Conservation (phyloP, 768 basidiomycete genomes). For the Hygrocybe coccinea region DNA sequence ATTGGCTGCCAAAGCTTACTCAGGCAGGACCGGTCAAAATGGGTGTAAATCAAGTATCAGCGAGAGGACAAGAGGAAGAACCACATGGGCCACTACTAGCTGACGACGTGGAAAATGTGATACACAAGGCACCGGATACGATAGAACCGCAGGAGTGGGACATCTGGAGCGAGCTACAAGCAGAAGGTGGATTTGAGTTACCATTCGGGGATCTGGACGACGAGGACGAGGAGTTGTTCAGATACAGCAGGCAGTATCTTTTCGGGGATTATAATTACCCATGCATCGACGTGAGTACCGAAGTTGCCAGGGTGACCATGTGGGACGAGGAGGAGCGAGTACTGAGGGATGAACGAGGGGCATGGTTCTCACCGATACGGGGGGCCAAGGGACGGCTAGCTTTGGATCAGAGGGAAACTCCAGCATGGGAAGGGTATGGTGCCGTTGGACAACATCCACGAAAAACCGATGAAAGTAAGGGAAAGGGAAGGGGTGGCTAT, state of each 20-base stretch:
- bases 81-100: conserved; percentile 72
- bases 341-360: conserved; percentile 66
- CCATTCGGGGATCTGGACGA: conserved; percentile 67
- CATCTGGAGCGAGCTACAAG: conserved; percentile 33
- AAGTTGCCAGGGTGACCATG: conserved; percentile 56
- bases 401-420: conserved; percentile 34
- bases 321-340: conserved; percentile 88
- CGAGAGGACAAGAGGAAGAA: conserved; percentile 45
- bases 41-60: conserved; percentile 37
- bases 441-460: conserved; percentile 37
- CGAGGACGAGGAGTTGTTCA: conserved; percentile 71
- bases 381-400: conserved; percentile 41
- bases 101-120: conserved; percentile 55
- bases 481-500: neutral
- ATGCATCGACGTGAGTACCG: conserved; percentile 80
- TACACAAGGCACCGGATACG: conserved; percentile 61
- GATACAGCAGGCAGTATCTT: conserved; percentile 68
- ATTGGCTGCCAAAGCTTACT: conserved; percentile 83
- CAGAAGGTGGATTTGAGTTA: conserved; percentile 46
- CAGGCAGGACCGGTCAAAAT: conserved; percentile 38
- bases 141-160: conserved; percentile 38
- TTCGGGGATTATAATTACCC: conserved; percentile 93
- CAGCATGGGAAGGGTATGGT: conserved; percentile 55
- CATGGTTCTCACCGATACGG: conserved; percentile 61
- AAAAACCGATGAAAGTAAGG: conserved; percentile 4